Evolutionary conservation across 176 grass and related monocot genomes (phyloP), one percentile per base, ranked within the genome.

Genomic region (Juncus effusus): DNA sequence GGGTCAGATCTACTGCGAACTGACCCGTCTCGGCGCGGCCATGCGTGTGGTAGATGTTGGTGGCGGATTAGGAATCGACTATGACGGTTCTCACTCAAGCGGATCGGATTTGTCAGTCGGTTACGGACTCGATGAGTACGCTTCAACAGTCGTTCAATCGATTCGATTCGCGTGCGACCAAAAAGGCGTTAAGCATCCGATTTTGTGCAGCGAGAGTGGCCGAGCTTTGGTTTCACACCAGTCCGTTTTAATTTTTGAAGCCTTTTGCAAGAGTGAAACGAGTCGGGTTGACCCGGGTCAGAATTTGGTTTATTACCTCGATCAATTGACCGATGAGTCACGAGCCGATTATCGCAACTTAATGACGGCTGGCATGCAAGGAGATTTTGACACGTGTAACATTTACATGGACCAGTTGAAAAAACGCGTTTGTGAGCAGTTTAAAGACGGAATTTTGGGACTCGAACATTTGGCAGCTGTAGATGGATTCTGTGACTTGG

Each of bases 171-270:
- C 78, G 40, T 96, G 91, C 8, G 91, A 96, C 77, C 91, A 80
- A 50, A 96, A 79, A 79, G 79, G 66, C 0, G 81, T 96, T 13
- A n/a, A 7, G 41, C 91, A 96, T 60, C 91, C 91, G 7, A 64
- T 91, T 63, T 66, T 96, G 61, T 96, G 91, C 87, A 96, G 91
- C 69, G 91, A 96, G 70, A 91, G 87, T 58, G 91, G 91, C 35
- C 87, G 91, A 16, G 91, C 91, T 13, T 80, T 96, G 62, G 91
- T 96, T 74, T 96, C 91, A 2, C 91, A 96, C 84, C 91, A 96
- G 69, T 96, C 91, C 0, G 91, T 96, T 52, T 81, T 96, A 2
- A 81, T 96, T 9, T 96, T 96, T 69, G 91, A 96, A 74, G 87
- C 91, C 60, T 81, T 96, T 65, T 96, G 87, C 0, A 79, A 76